Conservation (phyloP, 257 asterid species). For the Petunia secreta region DNA sequence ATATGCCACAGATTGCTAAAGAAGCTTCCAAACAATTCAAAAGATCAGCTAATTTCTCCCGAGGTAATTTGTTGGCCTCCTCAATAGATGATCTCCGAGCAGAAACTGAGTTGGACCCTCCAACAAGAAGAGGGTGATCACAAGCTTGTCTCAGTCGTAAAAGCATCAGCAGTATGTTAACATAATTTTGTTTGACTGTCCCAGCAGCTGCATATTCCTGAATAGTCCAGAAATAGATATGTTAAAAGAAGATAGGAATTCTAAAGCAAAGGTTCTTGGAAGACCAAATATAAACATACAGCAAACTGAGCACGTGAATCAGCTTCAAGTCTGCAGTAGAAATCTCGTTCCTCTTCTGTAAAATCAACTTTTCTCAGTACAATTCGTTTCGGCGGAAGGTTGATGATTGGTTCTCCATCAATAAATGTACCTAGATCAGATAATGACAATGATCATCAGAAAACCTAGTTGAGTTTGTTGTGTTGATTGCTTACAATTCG, state of each 20-base stretch:
- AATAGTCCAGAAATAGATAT: slow-evolving; percentile 29
- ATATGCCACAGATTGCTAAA: slow-evolving; percentile 83
- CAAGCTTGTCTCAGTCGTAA: slow-evolving; percentile 98
- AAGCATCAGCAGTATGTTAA: slow-evolving; percentile 92
- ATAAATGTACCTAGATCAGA: slow-evolving; percentile 62
- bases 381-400: slow-evolving; percentile 81
- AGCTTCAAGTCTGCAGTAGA: slow-evolving; percentile 86
- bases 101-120: slow-evolving; percentile 58
- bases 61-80: slow-evolving; percentile 77
- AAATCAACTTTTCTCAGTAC: slow-evolving; percentile 79
- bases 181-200: slow-evolving; percentile 92
- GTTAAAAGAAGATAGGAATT: slow-evolving; percentile 26
- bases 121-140: slow-evolving; percentile 98
- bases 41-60: slow-evolving; percentile 63
- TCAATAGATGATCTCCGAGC: slow-evolving; percentile 71
- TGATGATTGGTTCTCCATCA: slow-evolving; percentile 92
- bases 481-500: not conserved
- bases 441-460: slow-evolving; percentile 21
- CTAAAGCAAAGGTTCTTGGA: slow-evolving; percentile 23
- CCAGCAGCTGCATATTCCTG: slow-evolving; percentile 98
- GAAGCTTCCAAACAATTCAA: slow-evolving; percentile 87
- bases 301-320: slow-evolving; percentile 97
- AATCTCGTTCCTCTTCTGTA: slow-evolving; percentile 79
- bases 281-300: slow-evolving; percentile 53
- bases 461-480: slow-evolving; percentile 1